Evolutionary conservation across 306 rosid species (phyloP).

Genomic region (Cicer cuneatum): DNA sequence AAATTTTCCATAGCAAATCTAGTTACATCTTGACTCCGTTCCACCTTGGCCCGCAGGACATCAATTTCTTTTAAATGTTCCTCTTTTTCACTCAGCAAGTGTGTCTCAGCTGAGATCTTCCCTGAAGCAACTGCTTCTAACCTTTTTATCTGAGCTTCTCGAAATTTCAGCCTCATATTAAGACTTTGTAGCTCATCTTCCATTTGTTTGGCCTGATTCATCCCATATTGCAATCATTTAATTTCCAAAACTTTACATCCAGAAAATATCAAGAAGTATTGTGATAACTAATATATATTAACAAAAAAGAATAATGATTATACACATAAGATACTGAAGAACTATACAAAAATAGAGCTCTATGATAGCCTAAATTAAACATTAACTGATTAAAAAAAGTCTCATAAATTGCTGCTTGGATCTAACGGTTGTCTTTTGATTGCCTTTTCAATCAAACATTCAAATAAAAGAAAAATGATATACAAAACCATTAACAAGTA

Average conservation of each 20-base stretch:
- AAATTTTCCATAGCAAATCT: slow-evolving; percentile 99
- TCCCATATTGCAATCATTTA: slow-evolving; percentile 43
- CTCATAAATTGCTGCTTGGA: slow-evolving; percentile 2
- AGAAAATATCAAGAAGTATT: not conserved
- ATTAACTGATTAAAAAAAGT: not conserved
- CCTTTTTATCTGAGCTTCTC: slow-evolving; percentile 94
- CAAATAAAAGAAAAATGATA: slow-evolving; percentile 29
- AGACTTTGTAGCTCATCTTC: slow-evolving; percentile 92
- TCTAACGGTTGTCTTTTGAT: not conserved
- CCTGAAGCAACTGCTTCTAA: slow-evolving; percentile 86
- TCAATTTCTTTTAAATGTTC: slow-evolving; percentile 90
- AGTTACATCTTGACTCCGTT: slow-evolving; percentile 92
- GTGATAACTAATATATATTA: slow-evolving; percentile 1
- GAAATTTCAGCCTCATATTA: slow-evolving; percentile 92
- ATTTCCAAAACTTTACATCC: slow-evolving; percentile 28
- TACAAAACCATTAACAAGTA: slow-evolving; percentile 29
- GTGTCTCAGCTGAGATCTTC: slow-evolving; percentile 90
- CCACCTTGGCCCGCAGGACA: slow-evolving; percentile 79
- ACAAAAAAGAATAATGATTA: not conserved
- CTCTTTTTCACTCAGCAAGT: slow-evolving; percentile 86
- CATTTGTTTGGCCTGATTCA: slow-evolving; percentile 91
- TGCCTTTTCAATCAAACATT: slow-evolving; percentile 29
- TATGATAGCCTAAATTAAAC: slow-evolving; percentile 6
- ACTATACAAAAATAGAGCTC: slow-evolving; percentile 19
- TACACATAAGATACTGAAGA: slow-evolving; percentile 1